These are phyloP conservation scores for Xerocomus amazonicus DNA, from an alignment of 1,284 basidiomycete species.

Conservation along the genomic window DNA sequence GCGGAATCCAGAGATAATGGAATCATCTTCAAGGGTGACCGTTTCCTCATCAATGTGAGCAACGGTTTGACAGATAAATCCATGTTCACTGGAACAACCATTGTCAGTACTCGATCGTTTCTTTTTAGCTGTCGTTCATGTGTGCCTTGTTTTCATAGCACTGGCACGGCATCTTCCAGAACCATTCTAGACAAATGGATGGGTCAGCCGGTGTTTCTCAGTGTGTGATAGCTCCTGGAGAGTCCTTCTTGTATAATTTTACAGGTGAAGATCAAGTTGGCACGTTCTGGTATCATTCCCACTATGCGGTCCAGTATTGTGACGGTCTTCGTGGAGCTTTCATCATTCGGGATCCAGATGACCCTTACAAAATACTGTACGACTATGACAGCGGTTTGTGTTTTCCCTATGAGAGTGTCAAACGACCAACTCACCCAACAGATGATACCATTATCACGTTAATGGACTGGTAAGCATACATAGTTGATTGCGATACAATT, in stretches of 20 bases:
- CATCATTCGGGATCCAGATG: constrained; percentile 37
- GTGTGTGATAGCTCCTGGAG: constrained; percentile 39
- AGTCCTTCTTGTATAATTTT: constrained; percentile 38
- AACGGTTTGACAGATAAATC: constrained; percentile 24
- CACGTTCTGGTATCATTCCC: constrained; percentile 39
- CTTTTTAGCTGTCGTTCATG: constrained; percentile 15
- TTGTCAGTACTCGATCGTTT: constrained; percentile 24
- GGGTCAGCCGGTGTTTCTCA: constrained; percentile 33
- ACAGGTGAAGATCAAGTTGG: constrained; percentile 31
- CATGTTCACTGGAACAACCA: constrained; percentile 28
- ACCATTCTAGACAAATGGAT: constrained; percentile 20
- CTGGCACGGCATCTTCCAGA: constrained; percentile 33
- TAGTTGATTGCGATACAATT: no score
- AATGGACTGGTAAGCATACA: constrained; percentile 20
- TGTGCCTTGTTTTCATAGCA: constrained; percentile 19
- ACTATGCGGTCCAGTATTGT: constrained; percentile 31
- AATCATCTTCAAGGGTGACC: constrained; percentile 13
- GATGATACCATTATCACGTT: constrained; percentile 4
- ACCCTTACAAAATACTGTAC: constrained; percentile 18
- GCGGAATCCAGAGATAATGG: neutral
- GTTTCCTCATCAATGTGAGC: constrained; percentile 19
- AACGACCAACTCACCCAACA: constrained; percentile 10
- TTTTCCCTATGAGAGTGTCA: neutral
- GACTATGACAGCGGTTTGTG: constrained; percentile 39
- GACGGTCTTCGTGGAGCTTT: constrained; percentile 35